A percentile compares a stretch with the other conserved stretches of the same genome.
Evolutionary conservation across 257 asterid genomes (phyloP).

Genomic region (Datura wrightii): DNA sequence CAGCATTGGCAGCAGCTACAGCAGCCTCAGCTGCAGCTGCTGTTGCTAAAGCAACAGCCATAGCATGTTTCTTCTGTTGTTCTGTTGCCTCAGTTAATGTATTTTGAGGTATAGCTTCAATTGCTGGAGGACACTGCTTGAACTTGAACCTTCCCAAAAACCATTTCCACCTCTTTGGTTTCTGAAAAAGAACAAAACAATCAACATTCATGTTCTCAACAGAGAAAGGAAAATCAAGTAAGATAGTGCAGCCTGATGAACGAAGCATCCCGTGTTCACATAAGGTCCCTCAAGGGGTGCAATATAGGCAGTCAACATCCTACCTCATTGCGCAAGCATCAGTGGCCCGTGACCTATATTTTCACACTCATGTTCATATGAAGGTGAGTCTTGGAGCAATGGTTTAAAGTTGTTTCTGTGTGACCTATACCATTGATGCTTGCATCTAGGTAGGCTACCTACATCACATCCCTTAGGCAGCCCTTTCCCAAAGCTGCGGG

Average conservation of each 20-base stretch:
- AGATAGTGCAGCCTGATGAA: background rate
- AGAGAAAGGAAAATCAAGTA: background rate
- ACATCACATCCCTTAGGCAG: background rate
- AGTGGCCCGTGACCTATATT: background rate
- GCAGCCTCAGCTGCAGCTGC: slow-evolving; percentile 96
- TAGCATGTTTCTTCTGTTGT: slow-evolving; percentile 69
- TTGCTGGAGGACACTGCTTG: slow-evolving; percentile 59
- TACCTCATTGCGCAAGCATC: background rate
- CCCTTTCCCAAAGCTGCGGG: background rate
- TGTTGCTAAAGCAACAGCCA: slow-evolving; percentile 79
- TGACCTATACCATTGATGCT: background rate
- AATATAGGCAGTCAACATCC: background rate
- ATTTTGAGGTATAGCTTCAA: slow-evolving; percentile 57
- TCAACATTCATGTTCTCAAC: background rate
- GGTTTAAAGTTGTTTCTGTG: background rate
- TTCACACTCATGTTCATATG: background rate
- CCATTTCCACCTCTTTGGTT: slow-evolving; percentile 66
- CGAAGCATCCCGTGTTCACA: background rate
- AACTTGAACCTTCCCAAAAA: slow-evolving; percentile 53
- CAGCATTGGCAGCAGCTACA: slow-evolving; percentile 88
- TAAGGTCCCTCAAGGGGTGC: background rate
- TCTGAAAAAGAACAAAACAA: slow-evolving; percentile 42
- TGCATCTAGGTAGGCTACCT: background rate
- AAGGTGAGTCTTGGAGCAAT: background rate
- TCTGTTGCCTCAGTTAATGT: slow-evolving; percentile 61